Conservation (phyloP, 352 stramenopile genomes). For the Phytophthora gonapodyides region DNA sequence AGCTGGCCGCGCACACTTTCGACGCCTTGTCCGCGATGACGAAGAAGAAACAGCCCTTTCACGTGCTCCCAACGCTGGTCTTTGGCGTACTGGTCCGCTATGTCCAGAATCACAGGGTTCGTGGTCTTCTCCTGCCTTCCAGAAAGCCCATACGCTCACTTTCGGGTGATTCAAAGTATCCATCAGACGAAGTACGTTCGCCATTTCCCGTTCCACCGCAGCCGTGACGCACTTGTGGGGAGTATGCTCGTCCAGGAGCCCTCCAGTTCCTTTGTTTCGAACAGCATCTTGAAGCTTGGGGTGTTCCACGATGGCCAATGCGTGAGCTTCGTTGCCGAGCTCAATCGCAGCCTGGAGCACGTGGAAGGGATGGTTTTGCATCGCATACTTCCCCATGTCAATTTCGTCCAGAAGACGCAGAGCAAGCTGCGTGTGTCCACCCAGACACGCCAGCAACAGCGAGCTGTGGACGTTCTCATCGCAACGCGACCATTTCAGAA, state of each 20-base stretch:
- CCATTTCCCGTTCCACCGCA: not conserved
- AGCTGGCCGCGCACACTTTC: not conserved
- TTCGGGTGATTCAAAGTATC: not conserved
- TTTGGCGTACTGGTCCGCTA: constrained; percentile 2
- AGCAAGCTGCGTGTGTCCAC: not conserved
- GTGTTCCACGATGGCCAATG: not conserved
- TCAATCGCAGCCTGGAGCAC: not conserved
- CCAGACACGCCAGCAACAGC: not conserved
- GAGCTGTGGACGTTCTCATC: not conserved
- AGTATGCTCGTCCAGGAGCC: not conserved
- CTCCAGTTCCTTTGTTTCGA: too few relatives aligned
- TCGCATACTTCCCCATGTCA: not conserved
- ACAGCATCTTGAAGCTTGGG: not conserved
- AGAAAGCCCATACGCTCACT: too few relatives aligned
- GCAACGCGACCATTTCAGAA: constrained; percentile 1
- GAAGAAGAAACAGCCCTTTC: constrained; percentile 10
- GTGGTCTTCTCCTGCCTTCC: not conserved
- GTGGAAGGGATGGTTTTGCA: constrained; percentile 1
- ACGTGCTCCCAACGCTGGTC: constrained; percentile 11
- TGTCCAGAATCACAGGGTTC: not conserved
- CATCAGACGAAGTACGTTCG: not conserved
- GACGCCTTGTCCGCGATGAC: not conserved
- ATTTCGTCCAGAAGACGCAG: constrained; percentile 1
- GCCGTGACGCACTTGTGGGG: not conserved
- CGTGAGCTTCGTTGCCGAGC: not conserved